phyloP scores from a whole-genome alignment of 306 rosid species.

The Inga oerstediana region DNA sequence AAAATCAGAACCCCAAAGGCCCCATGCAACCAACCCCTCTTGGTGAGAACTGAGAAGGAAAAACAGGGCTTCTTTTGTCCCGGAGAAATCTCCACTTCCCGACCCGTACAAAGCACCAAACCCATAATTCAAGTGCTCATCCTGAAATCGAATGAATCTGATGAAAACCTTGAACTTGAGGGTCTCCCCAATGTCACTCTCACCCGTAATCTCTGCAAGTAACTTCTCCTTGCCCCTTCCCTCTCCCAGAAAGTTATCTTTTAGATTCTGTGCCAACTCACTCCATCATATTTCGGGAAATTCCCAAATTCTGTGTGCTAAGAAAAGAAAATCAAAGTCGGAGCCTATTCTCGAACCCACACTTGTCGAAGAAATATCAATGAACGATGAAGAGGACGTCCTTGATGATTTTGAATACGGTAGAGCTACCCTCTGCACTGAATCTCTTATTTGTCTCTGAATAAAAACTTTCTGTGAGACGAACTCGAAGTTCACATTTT shows the following conservation, averaged over 20 bases:
- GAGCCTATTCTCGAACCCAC: slow-evolving; percentile 60
- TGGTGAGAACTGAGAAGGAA: too few species aligned
- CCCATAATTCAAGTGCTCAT: neutral
- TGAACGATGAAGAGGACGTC: slow-evolving; percentile 46
- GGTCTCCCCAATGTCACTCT: slow-evolving; percentile 27
- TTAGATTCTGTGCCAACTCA: slow-evolving; percentile 30
- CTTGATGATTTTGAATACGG: slow-evolving; percentile 34
- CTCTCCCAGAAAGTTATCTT: slow-evolving; percentile 22
- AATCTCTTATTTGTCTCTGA: slow-evolving; percentile 11
- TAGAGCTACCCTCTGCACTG: slow-evolving; percentile 2
- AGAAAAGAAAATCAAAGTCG: slow-evolving; percentile 54
- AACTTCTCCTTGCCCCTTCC: slow-evolving; percentile 28
- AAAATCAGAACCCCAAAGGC: neutral
- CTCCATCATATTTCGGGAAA: slow-evolving; percentile 31
- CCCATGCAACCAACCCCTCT: too few species aligned
- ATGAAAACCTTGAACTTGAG: slow-evolving; percentile 28
- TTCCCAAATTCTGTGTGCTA: slow-evolving; percentile 38
- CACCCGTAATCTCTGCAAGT: slow-evolving; percentile 25
- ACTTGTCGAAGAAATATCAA: slow-evolving; percentile 59
- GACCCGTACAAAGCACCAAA: neutral
- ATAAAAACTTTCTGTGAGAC: neutral
- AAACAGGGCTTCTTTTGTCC: too few species aligned
- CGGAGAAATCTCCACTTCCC: neutral
- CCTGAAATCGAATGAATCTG: slow-evolving; percentile 44
- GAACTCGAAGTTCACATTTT: neutral